Evolutionary conservation across 1,139 yeast species (phyloP).

Genomic region (Candida pseudoviswanathii): DNA sequence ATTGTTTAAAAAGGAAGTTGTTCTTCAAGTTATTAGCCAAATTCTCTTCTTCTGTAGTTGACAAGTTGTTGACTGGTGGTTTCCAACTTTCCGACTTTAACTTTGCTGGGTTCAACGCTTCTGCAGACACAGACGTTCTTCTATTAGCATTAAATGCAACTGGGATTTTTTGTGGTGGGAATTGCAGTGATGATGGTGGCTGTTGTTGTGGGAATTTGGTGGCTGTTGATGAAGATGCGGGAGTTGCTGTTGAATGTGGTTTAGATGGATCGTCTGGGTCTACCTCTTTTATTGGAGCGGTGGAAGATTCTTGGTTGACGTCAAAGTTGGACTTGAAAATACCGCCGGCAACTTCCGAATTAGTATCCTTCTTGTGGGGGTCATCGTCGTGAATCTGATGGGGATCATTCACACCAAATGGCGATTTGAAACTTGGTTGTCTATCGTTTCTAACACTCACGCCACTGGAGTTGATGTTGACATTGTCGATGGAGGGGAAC

Average conservation of each 20-base stretch:
- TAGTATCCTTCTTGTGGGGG: constrained; percentile 17
- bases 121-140: constrained; percentile 87
- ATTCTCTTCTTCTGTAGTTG: constrained; percentile 64
- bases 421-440: constrained; percentile 61
- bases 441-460: constrained; percentile 28
- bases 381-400: constrained; percentile 43
- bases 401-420: constrained; percentile 64
- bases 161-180: constrained; percentile 39
- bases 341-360: constrained; percentile 12
- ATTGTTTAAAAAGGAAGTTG: constrained; percentile 80
- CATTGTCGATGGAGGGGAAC: constrained; percentile 44
- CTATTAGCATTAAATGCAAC: constrained; percentile 74
- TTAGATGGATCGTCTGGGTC: constrained; percentile 21
- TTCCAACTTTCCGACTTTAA: constrained; percentile 66
- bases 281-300: constrained; percentile 16
- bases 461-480: constrained; percentile 26
- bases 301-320: constrained; percentile 30
- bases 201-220: constrained; percentile 5
- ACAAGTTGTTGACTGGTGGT: constrained; percentile 69
- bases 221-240: constrained; percentile 5
- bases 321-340: constrained; percentile 50
- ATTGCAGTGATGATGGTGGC: constrained; percentile 18
- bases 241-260: constrained; percentile 1
- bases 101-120: constrained; percentile 62
- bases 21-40: constrained; percentile 71